phyloP scores from a whole-genome alignment of 208 protist genomes.

The Trypanosoma congolense region DNA sequence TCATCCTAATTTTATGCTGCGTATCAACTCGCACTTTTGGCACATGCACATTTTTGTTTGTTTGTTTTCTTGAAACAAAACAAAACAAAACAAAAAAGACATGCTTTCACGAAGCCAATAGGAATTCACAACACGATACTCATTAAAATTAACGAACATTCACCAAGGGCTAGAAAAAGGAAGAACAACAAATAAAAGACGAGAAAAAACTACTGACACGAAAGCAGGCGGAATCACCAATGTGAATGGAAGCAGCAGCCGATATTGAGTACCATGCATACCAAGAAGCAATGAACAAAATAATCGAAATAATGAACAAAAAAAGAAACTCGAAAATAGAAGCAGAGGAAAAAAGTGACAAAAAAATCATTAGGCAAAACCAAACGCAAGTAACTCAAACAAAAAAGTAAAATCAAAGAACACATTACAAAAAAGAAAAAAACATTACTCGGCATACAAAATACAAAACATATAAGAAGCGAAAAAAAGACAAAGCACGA shows the following conservation, averaged over 20 bases:
- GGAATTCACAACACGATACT: no score
- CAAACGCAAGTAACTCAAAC: neutral
- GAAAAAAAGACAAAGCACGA: no score
- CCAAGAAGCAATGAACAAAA: neutral
- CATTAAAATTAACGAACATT: no score
- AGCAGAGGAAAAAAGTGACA: neutral
- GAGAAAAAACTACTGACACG: neutral
- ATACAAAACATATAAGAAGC: no score
- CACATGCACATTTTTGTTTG: no score
- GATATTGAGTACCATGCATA: conserved; percentile 1
- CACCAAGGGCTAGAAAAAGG: no score
- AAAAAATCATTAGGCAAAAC: neutral
- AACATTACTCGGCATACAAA: no score
- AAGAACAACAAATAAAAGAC: neutral
- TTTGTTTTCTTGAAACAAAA: no score
- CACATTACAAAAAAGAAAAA: neutral
- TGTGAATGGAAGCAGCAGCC: neutral
- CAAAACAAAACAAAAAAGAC: no score
- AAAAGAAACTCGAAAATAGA: neutral
- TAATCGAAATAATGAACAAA: neutral
- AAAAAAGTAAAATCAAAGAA: neutral
- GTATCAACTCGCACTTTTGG: no score
- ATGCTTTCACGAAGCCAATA: no score
- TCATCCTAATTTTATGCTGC: no score
- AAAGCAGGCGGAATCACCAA: neutral